phyloP scores from a whole-genome alignment of 805 yeast genomes.

The Lipomyces spencermartinsiae region DNA sequence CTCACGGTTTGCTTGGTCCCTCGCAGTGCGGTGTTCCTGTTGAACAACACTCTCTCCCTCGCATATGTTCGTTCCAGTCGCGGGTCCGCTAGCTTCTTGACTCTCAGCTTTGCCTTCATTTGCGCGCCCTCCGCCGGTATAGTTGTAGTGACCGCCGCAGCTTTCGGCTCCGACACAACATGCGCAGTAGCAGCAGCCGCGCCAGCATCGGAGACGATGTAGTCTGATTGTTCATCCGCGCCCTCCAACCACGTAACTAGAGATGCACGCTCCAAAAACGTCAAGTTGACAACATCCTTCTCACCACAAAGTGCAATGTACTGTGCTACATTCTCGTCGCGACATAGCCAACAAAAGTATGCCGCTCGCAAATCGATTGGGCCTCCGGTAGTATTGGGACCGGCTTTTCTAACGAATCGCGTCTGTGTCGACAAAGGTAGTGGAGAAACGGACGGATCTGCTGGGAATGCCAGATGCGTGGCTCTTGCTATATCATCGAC shows the following conservation, averaged over 20 bases:
- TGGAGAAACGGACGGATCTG: constrained; percentile 38
- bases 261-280: constrained; percentile 85
- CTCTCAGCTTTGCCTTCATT: neutral
- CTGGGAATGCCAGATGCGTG: constrained; percentile 43
- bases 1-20: constrained; percentile 46
- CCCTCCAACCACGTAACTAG: constrained; percentile 83
- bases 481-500: constrained; percentile 52
- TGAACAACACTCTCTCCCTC: constrained; percentile 52
- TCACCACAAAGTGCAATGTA: constrained; percentile 76
- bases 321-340: constrained; percentile 77
- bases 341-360: constrained; percentile 78
- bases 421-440: constrained; percentile 57
- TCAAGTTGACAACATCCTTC: constrained; percentile 68
- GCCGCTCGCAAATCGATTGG: constrained; percentile 60
- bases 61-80: constrained; percentile 54
- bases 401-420: constrained; percentile 59
- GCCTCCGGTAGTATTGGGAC: constrained; percentile 46
- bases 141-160: constrained; percentile 6
- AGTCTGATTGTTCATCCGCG: constrained; percentile 50
- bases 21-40: constrained; percentile 52
- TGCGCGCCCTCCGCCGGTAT: constrained; percentile 4
- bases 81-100: constrained; percentile 53
- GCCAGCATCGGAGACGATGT: constrained; percentile 20
- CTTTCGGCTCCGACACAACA: neutral
- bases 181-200: constrained; percentile 13